Evolutionary conservation across 176 grass and related monocot genomes (phyloP).

Genomic region (Oryza coarctata): DNA sequence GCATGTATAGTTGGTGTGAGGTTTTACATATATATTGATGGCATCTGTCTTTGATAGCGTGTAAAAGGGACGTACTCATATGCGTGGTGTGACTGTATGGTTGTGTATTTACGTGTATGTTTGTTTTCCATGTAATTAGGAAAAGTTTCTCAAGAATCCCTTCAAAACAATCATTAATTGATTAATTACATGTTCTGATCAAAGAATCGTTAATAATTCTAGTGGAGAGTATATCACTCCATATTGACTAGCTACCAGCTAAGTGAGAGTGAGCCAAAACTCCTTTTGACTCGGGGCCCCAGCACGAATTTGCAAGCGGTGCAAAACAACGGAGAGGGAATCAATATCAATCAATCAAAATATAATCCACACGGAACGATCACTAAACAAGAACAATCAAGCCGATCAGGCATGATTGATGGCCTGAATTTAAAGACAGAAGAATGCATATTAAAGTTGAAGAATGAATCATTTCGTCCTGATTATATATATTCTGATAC

Average conservation of each 20-base stretch:
- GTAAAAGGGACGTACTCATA: too few relatives aligned
- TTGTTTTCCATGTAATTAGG: too few relatives aligned
- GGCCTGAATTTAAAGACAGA: constrained; percentile 30
- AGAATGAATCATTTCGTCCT: not conserved
- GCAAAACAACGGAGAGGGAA: constrained; percentile 12
- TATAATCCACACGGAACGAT: not conserved
- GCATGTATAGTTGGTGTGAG: too few relatives aligned
- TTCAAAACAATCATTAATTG: not conserved
- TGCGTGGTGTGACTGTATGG: too few relatives aligned
- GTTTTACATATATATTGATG: too few relatives aligned
- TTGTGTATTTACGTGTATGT: too few relatives aligned
- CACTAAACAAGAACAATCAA: not conserved
- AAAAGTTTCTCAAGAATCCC: too few relatives aligned
- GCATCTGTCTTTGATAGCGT: too few relatives aligned
- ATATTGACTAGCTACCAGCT: not conserved
- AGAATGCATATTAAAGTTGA: not conserved
- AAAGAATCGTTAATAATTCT: not conserved
- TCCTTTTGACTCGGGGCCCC: constrained; percentile 5
- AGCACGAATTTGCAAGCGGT: not conserved
- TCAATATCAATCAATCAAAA: constrained; percentile 21
- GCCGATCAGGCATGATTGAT: constrained; percentile 11
- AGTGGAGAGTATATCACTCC: not conserved
- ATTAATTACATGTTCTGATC: not conserved
- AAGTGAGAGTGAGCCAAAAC: not conserved
- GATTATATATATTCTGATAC: constrained; percentile 18